These are phyloP conservation scores for Colletotrichum truncatum DNA, from an alignment of 2,329 filamentous ascomycete genomes.

Conservation along the genomic window DNA sequence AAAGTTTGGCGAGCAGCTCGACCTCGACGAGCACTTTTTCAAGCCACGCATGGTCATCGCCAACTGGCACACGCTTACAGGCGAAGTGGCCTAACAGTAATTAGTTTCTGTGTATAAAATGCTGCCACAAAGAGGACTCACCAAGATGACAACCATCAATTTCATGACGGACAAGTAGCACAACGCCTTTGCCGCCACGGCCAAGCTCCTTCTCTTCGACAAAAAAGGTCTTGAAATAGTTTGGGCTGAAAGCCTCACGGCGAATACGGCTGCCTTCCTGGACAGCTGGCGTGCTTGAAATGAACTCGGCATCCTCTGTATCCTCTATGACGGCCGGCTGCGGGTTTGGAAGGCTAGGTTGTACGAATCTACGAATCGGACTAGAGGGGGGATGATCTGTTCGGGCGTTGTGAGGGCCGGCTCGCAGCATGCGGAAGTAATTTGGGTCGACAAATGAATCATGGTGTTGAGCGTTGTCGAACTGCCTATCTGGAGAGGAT, in stretches of 20 bases:
- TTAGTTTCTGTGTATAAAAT: conserved; percentile 19
- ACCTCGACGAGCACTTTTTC: conserved; percentile 95
- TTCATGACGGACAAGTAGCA: conserved; percentile 91
- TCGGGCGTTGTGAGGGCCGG: conserved; percentile 56
- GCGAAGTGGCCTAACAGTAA: conserved; percentile 74
- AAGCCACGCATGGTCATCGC: conserved; percentile 93
- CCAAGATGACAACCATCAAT: conserved; percentile 87
- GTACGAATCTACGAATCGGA: conserved; percentile 63
- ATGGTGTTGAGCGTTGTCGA: conserved; percentile 53
- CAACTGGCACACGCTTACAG: conserved; percentile 95
- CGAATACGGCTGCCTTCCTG: conserved; percentile 77
- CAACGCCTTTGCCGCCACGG: conserved; percentile 92
- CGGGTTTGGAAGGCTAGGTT: conserved; percentile 48
- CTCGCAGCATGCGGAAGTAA: conserved; percentile 93
- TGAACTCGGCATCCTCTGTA: conserved; percentile 55
- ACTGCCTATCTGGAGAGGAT: conserved; percentile 59
- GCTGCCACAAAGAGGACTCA: conserved; percentile 18
- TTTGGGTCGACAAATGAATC: conserved; percentile 86
- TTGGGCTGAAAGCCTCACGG: conserved; percentile 85
- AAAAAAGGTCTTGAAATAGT: conserved; percentile 95
- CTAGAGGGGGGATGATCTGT: conserved; percentile 57
- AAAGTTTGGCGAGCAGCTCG: conserved; percentile 88
- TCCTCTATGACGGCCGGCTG: conserved; percentile 36
- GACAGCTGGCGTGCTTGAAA: conserved; percentile 61
- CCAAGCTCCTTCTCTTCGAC: conserved; percentile 88